phyloP scores from a whole-genome alignment of 257 asterid genomes.

The Capsicum chinense region DNA sequence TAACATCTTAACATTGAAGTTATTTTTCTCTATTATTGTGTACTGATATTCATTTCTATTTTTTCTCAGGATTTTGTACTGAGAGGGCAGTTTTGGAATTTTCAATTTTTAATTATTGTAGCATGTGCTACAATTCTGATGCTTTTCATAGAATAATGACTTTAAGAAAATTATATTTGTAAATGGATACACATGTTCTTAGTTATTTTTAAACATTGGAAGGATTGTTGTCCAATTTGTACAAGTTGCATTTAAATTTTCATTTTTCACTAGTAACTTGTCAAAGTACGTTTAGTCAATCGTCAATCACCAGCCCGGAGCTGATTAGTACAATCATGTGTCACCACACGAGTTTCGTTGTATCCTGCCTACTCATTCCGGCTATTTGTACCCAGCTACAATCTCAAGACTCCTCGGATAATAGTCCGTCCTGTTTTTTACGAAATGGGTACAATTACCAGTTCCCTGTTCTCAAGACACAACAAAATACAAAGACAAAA shows the following conservation, averaged over 20 bases:
- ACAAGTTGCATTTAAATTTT: background rate
- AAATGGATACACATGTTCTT: background rate
- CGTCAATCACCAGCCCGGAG: background rate
- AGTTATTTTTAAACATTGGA: background rate
- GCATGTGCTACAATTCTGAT: slow-evolving; percentile 8
- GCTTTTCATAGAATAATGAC: background rate
- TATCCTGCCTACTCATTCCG: background rate
- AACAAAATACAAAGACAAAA: no score
- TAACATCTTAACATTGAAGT: background rate
- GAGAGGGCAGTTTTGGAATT: background rate
- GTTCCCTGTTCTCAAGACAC: no score
- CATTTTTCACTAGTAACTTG: background rate
- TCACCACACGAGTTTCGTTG: no score
- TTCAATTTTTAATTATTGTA: background rate
- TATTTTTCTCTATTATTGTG: background rate
- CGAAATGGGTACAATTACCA: background rate
- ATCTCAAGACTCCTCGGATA: background rate
- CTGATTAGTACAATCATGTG: background rate
- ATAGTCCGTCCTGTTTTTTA: background rate
- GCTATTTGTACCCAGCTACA: background rate
- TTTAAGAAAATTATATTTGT: background rate
- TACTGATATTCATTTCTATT: background rate
- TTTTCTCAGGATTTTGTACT: slow-evolving; percentile 23
- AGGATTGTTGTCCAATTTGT: background rate
- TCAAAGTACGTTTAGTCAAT: background rate